Evolutionary conservation across 805 yeast genomes (phyloP).

Genomic region (Suhomyces tanzawaensis): DNA sequence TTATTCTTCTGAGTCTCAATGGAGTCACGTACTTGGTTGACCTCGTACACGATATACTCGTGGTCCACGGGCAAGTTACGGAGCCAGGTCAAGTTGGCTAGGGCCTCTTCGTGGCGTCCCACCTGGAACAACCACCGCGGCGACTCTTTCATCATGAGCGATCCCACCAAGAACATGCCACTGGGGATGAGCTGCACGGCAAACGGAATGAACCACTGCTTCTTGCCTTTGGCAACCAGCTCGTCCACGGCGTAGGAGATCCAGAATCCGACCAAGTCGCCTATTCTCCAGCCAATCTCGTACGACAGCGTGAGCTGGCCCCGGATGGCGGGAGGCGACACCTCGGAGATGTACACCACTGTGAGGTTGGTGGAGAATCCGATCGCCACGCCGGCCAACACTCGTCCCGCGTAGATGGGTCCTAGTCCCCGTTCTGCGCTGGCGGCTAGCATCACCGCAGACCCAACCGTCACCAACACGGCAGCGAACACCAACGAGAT

Average conservation of each 20-base stretch:
- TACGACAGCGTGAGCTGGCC: slow-evolving; percentile 32
- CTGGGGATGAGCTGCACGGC: slow-evolving; percentile 39
- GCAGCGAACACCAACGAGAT: slow-evolving; percentile 32
- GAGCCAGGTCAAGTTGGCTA: slow-evolving; percentile 34
- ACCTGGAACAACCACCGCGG: slow-evolving; percentile 38
- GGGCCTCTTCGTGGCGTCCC: slow-evolving; percentile 29
- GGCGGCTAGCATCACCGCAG: slow-evolving; percentile 37
- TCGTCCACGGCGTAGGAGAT: slow-evolving; percentile 32
- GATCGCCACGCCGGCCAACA: slow-evolving; percentile 35
- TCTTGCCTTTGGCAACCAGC: slow-evolving; percentile 22
- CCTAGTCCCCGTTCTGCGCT: slow-evolving; percentile 25
- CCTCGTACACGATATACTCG: slow-evolving; percentile 35
- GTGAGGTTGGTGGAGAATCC: slow-evolving; percentile 37
- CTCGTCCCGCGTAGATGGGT: slow-evolving; percentile 38
- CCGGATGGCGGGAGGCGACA: slow-evolving; percentile 35
- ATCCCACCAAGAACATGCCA: slow-evolving; percentile 33
- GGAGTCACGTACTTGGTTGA: slow-evolving; percentile 34
- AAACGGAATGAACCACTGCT: slow-evolving; percentile 41
- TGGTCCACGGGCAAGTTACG: slow-evolving; percentile 32
- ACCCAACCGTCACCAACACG: slow-evolving; percentile 31
- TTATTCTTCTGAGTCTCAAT: slow-evolving; percentile 26
- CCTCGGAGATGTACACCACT: slow-evolving; percentile 35
- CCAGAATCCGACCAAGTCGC: slow-evolving; percentile 41
- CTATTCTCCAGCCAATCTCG: slow-evolving; percentile 40
- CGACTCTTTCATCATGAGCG: slow-evolving; percentile 32